Evolutionary conservation across 257 asterid species (phyloP).

Genomic region (Penstemon eatonii): DNA sequence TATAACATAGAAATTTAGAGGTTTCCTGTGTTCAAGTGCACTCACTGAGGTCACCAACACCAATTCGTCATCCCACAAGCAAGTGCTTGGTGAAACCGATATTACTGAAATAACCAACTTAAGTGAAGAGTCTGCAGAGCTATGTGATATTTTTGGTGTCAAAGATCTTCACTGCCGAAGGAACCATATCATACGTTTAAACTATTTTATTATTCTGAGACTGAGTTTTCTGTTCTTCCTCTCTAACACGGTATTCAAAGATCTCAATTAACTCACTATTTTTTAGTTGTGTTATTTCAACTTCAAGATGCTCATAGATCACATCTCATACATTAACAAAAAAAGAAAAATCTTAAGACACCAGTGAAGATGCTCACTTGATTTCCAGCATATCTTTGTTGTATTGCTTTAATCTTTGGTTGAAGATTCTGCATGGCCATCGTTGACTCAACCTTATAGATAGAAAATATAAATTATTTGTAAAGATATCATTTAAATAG

Average conservation of each 20-base stretch:
- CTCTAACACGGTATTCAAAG: slow-evolving; percentile 6
- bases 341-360: slow-evolving; percentile 16
- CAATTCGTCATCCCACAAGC: slow-evolving; percentile 11
- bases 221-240: slow-evolving; percentile 12
- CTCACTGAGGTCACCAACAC: slow-evolving; percentile 13
- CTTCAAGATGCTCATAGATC: slow-evolving; percentile 21
- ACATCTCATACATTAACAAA: slow-evolving; percentile 13
- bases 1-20: not conserved
- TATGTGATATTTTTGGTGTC: not conserved
- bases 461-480: slow-evolving; percentile 25
- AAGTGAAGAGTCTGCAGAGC: not conserved
- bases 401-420: slow-evolving; percentile 98
- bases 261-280: slow-evolving; percentile 18
- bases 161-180: slow-evolving; percentile 22
- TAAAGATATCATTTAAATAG: slow-evolving; percentile 14
- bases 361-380: slow-evolving; percentile 51
- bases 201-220: slow-evolving; percentile 18
- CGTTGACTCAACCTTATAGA: slow-evolving; percentile 88
- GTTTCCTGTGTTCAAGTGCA: slow-evolving; percentile 22
- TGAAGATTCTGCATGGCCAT: slow-evolving; percentile 99
- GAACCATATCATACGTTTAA: slow-evolving; percentile 16
- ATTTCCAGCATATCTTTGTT: slow-evolving; percentile 95
- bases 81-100: not conserved
- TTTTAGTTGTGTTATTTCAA: not conserved
- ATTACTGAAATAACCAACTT: not conserved